These are phyloP conservation scores for Leishmania tarentolae DNA, from an alignment of 208 protist species.

Conservation along the genomic window DNA sequence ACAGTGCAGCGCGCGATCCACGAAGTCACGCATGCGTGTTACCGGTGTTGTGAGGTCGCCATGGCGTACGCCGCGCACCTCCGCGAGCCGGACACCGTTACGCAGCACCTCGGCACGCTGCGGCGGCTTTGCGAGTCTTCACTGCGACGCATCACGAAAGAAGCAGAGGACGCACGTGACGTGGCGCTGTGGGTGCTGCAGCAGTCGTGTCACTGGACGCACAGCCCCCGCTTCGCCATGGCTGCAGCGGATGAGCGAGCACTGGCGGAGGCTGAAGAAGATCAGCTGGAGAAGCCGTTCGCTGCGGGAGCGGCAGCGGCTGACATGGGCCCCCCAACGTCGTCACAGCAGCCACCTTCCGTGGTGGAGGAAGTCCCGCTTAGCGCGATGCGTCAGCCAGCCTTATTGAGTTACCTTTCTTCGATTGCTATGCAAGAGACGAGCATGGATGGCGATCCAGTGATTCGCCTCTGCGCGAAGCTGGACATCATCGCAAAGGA, in stretches of 20 bases:
- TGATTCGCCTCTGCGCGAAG: slow-evolving; percentile 3
- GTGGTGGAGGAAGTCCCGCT: slow-evolving; percentile 33
- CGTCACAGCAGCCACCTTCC: slow-evolving; percentile 15
- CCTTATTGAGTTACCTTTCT: slow-evolving; percentile 2
- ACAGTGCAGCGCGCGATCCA: slow-evolving; percentile 9
- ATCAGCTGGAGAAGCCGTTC: not conserved
- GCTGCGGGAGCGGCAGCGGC: not conserved
- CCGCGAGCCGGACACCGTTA: not conserved
- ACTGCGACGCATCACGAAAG: slow-evolving; percentile 35
- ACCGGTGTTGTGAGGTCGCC: slow-evolving; percentile 37
- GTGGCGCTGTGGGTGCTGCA: slow-evolving; percentile 66
- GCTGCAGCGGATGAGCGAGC: not conserved
- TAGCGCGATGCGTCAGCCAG: slow-evolving; percentile 31
- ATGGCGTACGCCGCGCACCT: slow-evolving; percentile 25
- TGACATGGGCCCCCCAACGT: slow-evolving; percentile 12
- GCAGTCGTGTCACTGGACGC: slow-evolving; percentile 33
- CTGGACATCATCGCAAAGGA: not conserved
- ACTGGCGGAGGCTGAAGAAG: slow-evolving; percentile 15
- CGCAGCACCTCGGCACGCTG: slow-evolving; percentile 37
- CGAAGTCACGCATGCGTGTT: slow-evolving; percentile 39
- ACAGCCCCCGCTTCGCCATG: slow-evolving; percentile 17
- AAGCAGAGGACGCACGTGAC: slow-evolving; percentile 45
- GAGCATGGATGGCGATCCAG: not conserved
- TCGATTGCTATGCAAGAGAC: not conserved
- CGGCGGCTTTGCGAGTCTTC: slow-evolving; percentile 46